Conservation (phyloP, 2,329 filamentous ascomycete genomes). For the Cryphonectria naterciae region DNA sequence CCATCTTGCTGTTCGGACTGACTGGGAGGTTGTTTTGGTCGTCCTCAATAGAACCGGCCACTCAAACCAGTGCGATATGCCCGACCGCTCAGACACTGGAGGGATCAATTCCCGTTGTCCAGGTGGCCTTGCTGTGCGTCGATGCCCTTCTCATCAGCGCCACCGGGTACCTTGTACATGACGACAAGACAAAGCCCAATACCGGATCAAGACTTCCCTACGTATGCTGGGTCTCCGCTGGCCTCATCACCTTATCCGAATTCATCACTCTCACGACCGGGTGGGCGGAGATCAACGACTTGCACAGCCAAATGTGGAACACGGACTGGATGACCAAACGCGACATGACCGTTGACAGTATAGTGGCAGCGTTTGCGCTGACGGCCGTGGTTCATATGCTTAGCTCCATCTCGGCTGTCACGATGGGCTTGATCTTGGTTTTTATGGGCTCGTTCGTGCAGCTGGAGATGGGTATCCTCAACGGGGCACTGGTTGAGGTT, state of each 20-base stretch:
- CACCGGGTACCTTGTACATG: not conserved
- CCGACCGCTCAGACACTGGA: not conserved
- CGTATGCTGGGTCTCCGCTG: conserved; percentile 2
- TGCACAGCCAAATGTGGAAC: not conserved
- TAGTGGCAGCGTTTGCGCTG: not conserved
- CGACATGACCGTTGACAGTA: not conserved
- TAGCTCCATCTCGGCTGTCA: not conserved
- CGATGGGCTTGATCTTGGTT: not conserved
- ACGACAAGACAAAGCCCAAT: conserved; percentile 4
- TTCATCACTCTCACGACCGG: not conserved
- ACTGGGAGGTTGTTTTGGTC: conserved; percentile 2
- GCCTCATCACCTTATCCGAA: not conserved
- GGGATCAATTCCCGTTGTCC: not conserved
- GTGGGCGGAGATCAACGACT: not conserved
- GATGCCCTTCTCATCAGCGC: conserved; percentile 3
- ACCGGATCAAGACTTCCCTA: conserved; percentile 3
- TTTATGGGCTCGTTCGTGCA: not conserved
- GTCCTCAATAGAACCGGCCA: not conserved
- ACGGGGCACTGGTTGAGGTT: not conserved
- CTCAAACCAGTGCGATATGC: conserved; percentile 7
- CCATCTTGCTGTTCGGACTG: not conserved
- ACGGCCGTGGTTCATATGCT: not conserved
- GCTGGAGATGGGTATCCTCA: not conserved
- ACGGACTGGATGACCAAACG: not conserved
- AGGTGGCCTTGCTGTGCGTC: not conserved